Evolutionary conservation across 495 filamentous ascomycete species (phyloP).

Genomic region (Daldinia caldariorum): DNA sequence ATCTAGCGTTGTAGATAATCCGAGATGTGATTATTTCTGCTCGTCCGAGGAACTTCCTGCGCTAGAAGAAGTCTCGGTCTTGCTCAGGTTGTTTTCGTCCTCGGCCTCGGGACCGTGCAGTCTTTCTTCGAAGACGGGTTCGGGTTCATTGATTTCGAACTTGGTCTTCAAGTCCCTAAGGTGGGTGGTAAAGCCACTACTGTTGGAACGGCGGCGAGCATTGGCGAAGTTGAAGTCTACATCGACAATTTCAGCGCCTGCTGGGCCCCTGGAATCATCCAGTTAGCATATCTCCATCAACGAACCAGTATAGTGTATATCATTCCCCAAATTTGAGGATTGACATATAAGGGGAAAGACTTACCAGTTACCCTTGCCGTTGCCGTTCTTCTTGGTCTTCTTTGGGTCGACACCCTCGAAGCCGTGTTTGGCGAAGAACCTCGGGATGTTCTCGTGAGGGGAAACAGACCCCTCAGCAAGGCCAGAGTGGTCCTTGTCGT

Average conservation of each 20-base stretch:
- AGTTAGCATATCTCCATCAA: slow-evolving; percentile 12
- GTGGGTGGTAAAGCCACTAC: slow-evolving; percentile 85
- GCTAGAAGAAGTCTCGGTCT: slow-evolving; percentile 64
- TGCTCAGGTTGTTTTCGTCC: slow-evolving; percentile 59
- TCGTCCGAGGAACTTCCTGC: slow-evolving; percentile 53
- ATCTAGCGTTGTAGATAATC: not conserved
- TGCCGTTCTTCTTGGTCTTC: slow-evolving; percentile 96
- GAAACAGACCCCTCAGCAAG: slow-evolving; percentile 69
- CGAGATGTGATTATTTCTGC: slow-evolving; percentile 29
- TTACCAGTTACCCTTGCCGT: slow-evolving; percentile 94
- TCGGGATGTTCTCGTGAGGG: slow-evolving; percentile 78
- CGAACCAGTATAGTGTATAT: no score
- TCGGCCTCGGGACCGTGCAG: slow-evolving; percentile 68
- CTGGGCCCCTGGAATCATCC: slow-evolving; percentile 71
- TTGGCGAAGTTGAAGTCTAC: slow-evolving; percentile 83
- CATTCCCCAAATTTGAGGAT: not conserved
- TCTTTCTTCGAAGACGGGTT: slow-evolving; percentile 89
- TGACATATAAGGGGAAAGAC: slow-evolving; percentile 40
- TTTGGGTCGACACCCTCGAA: slow-evolving; percentile 83
- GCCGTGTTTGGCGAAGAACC: slow-evolving; percentile 91
- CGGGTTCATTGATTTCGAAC: slow-evolving; percentile 85
- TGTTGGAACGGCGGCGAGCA: slow-evolving; percentile 91
- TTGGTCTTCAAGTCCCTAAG: slow-evolving; percentile 98
- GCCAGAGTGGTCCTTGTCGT: slow-evolving; percentile 84
- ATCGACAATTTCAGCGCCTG: slow-evolving; percentile 84